These are phyloP conservation scores for Pontederia crassipes DNA, from an alignment of 176 grass and related monocot genomes.

Conservation along the genomic window DNA sequence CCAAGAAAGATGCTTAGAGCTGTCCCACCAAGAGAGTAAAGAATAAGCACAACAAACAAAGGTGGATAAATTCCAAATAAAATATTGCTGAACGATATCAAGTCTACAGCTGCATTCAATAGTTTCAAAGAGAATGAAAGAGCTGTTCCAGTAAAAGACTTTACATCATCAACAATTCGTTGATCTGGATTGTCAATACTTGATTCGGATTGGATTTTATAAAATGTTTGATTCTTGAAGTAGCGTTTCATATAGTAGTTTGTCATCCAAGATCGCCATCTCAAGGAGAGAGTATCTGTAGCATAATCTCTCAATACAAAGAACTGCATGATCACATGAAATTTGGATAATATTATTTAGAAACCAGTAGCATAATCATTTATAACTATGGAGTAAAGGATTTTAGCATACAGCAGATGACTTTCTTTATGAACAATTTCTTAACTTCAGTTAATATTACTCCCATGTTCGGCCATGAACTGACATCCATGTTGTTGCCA, in stretches of 20 bases:
- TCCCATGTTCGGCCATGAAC: no score
- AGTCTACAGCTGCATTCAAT: conserved; percentile 79
- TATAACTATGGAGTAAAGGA: no score
- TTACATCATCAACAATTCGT: conserved; percentile 92
- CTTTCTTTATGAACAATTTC: no score
- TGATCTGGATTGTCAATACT: conserved; percentile 94
- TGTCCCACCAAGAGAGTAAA: conserved; percentile 93
- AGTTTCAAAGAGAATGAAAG: conserved; percentile 79
- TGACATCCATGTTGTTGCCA: no score
- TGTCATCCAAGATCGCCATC: conserved; percentile 99
- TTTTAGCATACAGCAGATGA: no score
- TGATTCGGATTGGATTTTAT: conserved; percentile 91
- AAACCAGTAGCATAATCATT: no score
- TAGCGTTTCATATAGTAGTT: conserved; percentile 94
- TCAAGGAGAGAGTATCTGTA: conserved; percentile 86
- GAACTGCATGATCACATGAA: conserved; percentile 34
- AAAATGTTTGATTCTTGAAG: conserved; percentile 76
- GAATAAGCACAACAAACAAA: conserved; percentile 80
- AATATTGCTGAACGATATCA: conserved; percentile 98
- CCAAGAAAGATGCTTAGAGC: conserved; percentile 81
- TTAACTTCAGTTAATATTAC: no score
- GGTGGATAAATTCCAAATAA: conserved; percentile 95
- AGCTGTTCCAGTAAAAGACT: conserved; percentile 78
- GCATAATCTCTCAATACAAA: conserved; percentile 99
- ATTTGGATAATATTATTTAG: no score